A percentile compares a stretch with the other conserved stretches of the same genome.
phyloP scores from a whole-genome alignment of 23 red algal genomes.

The Chondrus crispus region DNA sequence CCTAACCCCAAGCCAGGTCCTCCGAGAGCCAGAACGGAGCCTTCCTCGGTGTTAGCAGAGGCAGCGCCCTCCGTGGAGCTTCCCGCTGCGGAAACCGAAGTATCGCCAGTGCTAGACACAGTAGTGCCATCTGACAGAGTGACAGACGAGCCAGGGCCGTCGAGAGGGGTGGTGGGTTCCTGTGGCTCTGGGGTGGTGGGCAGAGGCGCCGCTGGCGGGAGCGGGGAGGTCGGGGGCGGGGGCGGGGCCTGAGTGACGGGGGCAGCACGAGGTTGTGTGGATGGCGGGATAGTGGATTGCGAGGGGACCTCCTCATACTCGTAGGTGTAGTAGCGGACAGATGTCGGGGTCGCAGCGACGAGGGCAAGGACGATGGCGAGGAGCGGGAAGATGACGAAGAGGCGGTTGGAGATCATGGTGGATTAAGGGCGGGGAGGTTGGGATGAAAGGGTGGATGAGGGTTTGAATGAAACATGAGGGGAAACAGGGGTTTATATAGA shows the following conservation, averaged over 20 bases:
- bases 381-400: not conserved
- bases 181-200: not conserved
- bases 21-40: not conserved
- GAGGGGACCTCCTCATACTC: not conserved
- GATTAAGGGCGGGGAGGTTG: too few relatives aligned
- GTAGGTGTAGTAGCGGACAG: not conserved
- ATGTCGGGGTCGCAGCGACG: not conserved
- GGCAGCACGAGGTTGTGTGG: not conserved
- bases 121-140: constrained; percentile 14
- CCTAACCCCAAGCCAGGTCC: constrained; percentile 13
- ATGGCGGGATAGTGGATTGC: not conserved
- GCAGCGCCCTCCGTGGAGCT: not conserved
- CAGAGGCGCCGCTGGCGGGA: not conserved
- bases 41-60: constrained; percentile 10
- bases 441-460: too few relatives aligned
- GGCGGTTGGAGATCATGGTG: not conserved
- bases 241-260: not conserved
- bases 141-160: not conserved
- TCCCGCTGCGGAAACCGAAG: not conserved
- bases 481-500: too few relatives aligned
- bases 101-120: constrained; percentile 12
- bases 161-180: too few relatives aligned
- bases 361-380: not conserved
- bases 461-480: too few relatives aligned
- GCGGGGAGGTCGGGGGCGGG: not conserved